Base-by-base conservation (phyloP, 371 early-diverging fungal genomes). In the Rhizopus arrhizus region DNA sequence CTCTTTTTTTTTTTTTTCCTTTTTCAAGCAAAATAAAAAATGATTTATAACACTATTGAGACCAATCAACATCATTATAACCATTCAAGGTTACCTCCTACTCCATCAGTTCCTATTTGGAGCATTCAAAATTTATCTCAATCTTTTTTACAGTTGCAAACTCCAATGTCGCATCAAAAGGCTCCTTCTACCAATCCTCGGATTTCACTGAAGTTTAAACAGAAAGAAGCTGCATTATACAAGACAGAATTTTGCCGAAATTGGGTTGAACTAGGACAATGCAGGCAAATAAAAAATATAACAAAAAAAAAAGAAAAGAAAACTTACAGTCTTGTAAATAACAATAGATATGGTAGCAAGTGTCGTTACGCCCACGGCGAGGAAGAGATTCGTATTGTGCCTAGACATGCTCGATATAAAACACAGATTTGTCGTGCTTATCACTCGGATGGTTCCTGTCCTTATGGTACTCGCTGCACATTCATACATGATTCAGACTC, bases 321-420 rank as follows among this genome's bases (percentile, higher is more conserved):
- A 22, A 22, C 22, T 38, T 5, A 38, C 40, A 38, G 22, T 22
- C 22, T 38, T 38, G 40, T 38, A 38, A 8, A 38, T 11, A 13
- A 38, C 40, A 11, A 38, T 47, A 85, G 88, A 62, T 99, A 97
- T 76, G 95, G 92, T 6, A 84, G 81, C 28, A 92, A 92, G 75
- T 99, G 99, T 74, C 95, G 96, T 66, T 99, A 97, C 85, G 98
- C 97, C 5, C 99, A 99, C 74, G 87, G 88, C n/a, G 59, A 65
- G 11, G 50, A 57, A 31, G 98, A 99, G 73, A 82, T 98, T 33
- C 85, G 97, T 8, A 66, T 73, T 12, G 88, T 94, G 2, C 80
- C 83, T 41, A 89, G 97, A 50, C 99, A 98, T 72, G 95, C 93
- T 29, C 87, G 92, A 53, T 99, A 99, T 80, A 98, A 97, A 74